These are phyloP conservation scores for Ceratocystis lukuohia DNA, from an alignment of 2,329 filamentous ascomycete genomes.

Conservation along the genomic window DNA sequence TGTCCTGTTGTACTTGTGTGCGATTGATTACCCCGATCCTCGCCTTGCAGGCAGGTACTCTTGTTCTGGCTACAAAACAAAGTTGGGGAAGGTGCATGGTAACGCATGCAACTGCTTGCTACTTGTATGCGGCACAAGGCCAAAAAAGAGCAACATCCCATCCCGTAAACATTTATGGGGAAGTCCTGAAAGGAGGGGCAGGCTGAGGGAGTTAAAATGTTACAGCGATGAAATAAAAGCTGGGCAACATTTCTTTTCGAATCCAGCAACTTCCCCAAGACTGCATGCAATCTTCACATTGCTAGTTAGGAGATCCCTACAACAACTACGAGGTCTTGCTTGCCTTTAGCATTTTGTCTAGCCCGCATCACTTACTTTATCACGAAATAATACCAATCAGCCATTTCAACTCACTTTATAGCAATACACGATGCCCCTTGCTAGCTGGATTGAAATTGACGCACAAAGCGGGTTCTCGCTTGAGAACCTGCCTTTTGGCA, in stretches of 20 bases:
- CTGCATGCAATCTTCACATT: not conserved
- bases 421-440: not conserved
- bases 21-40: too few species aligned
- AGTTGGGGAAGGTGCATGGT: not conserved
- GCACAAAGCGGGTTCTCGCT: slow-evolving; percentile 44
- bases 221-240: not conserved
- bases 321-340: not conserved
- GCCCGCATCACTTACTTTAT: not conserved
- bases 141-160: not conserved
- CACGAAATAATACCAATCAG: not conserved
- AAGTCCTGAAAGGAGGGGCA: slow-evolving; percentile 7
- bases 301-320: not conserved
- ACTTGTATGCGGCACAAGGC: too few species aligned
- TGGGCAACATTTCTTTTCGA: not conserved
- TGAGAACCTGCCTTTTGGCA: slow-evolving; percentile 61
- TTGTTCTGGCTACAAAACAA: not conserved
- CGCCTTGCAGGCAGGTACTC: not conserved
- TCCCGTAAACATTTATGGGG: not conserved
- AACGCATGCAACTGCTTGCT: not conserved
- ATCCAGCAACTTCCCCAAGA: not conserved
- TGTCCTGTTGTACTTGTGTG: too few species aligned
- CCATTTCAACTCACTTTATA: not conserved
- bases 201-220: too few species aligned
- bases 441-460: slow-evolving; percentile 23
- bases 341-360: not conserved